Evolutionary conservation across 345 rosid genomes (phyloP).

Genomic region (Camelina laxa): DNA sequence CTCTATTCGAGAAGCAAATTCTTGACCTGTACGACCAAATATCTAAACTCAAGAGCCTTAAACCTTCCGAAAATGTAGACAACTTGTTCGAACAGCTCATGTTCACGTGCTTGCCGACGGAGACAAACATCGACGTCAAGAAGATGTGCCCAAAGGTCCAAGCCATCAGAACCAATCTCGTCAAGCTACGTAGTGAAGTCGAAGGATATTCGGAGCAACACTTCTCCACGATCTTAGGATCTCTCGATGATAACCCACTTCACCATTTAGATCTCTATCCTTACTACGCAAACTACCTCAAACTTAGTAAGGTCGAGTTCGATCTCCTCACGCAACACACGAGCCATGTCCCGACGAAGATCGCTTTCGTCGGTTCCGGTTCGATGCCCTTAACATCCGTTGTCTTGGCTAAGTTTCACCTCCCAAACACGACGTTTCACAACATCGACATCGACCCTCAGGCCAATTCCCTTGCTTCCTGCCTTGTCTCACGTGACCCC

Average conservation of each 20-base stretch:
- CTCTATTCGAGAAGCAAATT: not conserved
- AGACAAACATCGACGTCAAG: not conserved
- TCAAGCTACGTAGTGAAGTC: conserved; percentile 14
- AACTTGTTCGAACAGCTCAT: not conserved
- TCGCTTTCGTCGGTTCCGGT: not conserved
- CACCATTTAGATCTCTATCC: conserved; percentile 3
- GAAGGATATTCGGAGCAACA: not conserved
- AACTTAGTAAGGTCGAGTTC: not conserved
- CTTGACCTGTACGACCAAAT: conserved; percentile 1
- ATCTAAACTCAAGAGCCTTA: not conserved
- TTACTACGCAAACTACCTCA: conserved; percentile 1
- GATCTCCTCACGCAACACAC: conserved; percentile 2
- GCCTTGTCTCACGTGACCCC: not conserved
- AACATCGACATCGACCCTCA: not conserved
- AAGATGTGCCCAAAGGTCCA: not conserved
- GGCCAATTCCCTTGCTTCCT: not conserved
- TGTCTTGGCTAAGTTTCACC: not conserved
- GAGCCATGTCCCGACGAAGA: not conserved
- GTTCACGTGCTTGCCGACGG: not conserved
- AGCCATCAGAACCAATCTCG: conserved; percentile 3
- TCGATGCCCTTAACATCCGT: not conserved
- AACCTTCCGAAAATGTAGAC: not conserved
- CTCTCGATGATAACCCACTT: conserved; percentile 8
- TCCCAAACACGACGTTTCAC: conserved; percentile 4
- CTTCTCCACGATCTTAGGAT: not conserved